A percentile compares a stretch with the other conserved stretches of the same genome.
Conservation (phyloP, 345 rosid species). For the Rhodomyrtus tomentosa region DNA sequence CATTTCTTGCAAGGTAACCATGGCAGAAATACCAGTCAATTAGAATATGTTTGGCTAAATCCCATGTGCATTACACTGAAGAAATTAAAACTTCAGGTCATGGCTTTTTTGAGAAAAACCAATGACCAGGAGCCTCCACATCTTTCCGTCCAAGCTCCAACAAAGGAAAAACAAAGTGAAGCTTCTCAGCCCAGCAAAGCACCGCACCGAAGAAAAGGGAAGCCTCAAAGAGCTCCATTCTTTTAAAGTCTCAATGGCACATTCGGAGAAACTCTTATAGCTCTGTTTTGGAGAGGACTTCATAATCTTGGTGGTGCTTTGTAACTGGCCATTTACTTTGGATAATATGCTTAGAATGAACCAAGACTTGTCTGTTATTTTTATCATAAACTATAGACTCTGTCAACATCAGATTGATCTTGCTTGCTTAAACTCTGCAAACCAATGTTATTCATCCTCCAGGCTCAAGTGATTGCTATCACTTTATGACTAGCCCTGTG, state of each 20-base stretch:
- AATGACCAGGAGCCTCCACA: conserved; percentile 1
- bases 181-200: neutral
- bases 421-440: neutral
- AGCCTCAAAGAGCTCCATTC: conserved; percentile 16
- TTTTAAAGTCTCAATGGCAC: neutral
- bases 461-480: neutral
- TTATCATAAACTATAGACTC: neutral
- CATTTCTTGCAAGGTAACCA: conserved; percentile 31
- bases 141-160: neutral
- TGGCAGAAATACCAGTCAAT: neutral
- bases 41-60: neutral
- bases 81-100: conserved; percentile 1
- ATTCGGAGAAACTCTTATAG: neutral
- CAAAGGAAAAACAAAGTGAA: neutral
- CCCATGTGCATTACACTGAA: neutral
- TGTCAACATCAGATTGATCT: neutral
- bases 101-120: conserved; percentile 1
- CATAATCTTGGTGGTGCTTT: neutral
- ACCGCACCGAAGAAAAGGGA: conserved; percentile 4
- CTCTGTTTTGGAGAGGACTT: neutral
- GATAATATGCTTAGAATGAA: neutral
- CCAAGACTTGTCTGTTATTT: neutral
- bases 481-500: neutral
- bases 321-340: neutral
- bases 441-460: neutral